Conservation (phyloP, 2,329 filamentous ascomycete genomes). For the Diaporthe citrichinensis region DNA sequence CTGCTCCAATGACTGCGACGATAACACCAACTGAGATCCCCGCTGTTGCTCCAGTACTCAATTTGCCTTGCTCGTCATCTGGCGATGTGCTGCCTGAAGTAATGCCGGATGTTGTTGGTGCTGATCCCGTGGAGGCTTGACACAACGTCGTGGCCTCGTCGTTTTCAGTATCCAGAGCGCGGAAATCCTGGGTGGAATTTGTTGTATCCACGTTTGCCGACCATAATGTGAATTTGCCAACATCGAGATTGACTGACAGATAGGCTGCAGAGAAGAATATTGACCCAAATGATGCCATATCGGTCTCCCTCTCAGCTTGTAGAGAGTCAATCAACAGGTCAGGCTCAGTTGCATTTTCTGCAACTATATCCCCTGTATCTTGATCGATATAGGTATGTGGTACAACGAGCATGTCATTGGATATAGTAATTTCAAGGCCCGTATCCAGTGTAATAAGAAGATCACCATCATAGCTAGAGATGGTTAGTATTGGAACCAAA, state of each 20-base stretch:
- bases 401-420: neutral
- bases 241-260: constrained; percentile 29
- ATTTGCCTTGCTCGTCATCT: no score
- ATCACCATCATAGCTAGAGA: neutral
- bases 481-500: neutral
- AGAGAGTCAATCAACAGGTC: neutral
- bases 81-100: no score
- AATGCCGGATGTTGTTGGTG: no score
- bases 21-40: no score
- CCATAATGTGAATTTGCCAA: constrained; percentile 32
- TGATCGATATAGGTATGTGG: neutral
- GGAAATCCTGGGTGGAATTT: neutral
- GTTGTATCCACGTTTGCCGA: neutral
- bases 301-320: neutral
- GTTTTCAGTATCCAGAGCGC: neutral
- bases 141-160: neutral
- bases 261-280: constrained; percentile 30
- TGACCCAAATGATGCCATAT: neutral
- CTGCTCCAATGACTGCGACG: no score
- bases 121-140: neutral
- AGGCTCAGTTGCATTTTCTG: neutral
- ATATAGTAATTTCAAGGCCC: neutral
- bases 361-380: neutral
- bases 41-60: no score
- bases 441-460: neutral